phyloP scores from a whole-genome alignment of 768 basidiomycete species.

The Hygrocybe coccinea region DNA sequence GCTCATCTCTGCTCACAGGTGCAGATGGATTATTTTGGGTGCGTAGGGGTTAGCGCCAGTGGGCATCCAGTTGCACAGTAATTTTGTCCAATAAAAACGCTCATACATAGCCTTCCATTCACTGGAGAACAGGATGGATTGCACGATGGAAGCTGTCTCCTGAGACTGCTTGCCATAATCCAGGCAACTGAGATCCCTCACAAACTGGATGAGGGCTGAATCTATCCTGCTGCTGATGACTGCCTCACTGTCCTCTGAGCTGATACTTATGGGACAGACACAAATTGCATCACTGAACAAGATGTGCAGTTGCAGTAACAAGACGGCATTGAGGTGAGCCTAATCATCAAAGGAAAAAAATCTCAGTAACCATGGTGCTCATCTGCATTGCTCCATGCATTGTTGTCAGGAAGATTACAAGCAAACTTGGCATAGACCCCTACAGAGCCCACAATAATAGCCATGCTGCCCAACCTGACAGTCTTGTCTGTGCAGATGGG shows the following conservation, averaged over 20 bases:
- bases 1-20: no score
- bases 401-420: constrained; percentile 43
- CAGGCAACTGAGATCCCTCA: constrained; percentile 61
- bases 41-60: no score
- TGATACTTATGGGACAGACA: constrained; percentile 60
- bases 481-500: constrained; percentile 96
- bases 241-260: constrained; percentile 44
- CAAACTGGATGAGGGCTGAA: constrained; percentile 65
- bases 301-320: constrained; percentile 37
- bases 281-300: constrained; percentile 13
- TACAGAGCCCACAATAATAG: constrained; percentile 90
- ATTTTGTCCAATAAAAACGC: no score
- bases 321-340: constrained; percentile 54
- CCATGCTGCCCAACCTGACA: constrained; percentile 93
- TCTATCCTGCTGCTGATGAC: constrained; percentile 82
- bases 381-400: constrained; percentile 8
- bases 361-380: constrained; percentile 40
- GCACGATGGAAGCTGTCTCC: constrained; percentile 50
- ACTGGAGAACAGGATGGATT: constrained; percentile 75
- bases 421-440: constrained; percentile 96
- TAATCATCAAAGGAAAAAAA: constrained; percentile 88
- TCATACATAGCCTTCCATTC: constrained; percentile 83
- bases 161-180: constrained; percentile 48
- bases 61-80: no score
- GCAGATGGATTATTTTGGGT: no score